Percentiles rank a stretch among this genome's conserved stretches.
phyloP scores from a whole-genome alignment of 441 rosid genomes.

The Melastoma candidum region DNA sequence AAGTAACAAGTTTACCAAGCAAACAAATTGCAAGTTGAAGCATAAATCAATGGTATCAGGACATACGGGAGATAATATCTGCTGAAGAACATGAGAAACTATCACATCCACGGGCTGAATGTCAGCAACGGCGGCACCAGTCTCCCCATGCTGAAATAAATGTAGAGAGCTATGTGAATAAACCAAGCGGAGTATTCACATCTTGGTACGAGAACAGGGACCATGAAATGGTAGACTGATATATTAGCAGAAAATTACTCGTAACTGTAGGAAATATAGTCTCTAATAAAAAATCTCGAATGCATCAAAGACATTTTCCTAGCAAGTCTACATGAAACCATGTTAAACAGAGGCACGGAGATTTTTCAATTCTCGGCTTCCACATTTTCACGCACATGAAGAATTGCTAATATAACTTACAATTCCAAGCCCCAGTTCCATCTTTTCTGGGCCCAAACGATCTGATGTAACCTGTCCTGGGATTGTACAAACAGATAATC shows the following conservation, averaged over 20 bases:
- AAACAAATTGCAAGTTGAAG: no score
- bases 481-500: slow-evolving; percentile 84
- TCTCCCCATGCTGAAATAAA: slow-evolving; percentile 71
- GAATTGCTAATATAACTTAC: slow-evolving; percentile 34
- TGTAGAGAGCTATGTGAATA: not conserved
- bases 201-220: slow-evolving; percentile 10
- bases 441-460: slow-evolving; percentile 88
- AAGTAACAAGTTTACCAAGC: no score
- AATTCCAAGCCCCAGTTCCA: slow-evolving; percentile 98
- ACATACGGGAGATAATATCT: slow-evolving; percentile 68
- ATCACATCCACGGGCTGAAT: slow-evolving; percentile 89
- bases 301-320: not conserved
- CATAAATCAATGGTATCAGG: not conserved
- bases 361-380: not conserved
- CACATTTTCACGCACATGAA: not conserved
- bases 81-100: slow-evolving; percentile 82
- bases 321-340: not conserved
- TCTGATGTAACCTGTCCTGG: slow-evolving; percentile 91
- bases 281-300: no score
- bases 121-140: slow-evolving; percentile 95
- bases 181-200: slow-evolving; percentile 18
- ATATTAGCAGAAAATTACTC: no score
- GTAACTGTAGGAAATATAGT: no score
- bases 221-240: not conserved
- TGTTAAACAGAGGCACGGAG: not conserved